These are phyloP conservation scores for Paramecium sonneborni DNA, from an alignment of 73 alveolate species.

Conservation along the genomic window DNA sequence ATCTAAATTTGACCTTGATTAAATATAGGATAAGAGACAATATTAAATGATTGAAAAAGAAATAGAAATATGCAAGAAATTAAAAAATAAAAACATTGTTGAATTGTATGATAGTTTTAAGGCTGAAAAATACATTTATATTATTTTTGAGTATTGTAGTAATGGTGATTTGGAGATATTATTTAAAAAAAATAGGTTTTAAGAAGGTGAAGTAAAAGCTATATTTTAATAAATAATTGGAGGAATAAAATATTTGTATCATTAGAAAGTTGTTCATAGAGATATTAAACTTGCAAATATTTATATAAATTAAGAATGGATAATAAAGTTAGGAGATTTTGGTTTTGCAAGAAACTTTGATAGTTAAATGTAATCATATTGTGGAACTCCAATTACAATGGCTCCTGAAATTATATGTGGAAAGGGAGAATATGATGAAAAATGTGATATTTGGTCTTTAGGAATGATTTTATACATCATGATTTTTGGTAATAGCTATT, in stretches of 20 bases:
- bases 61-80: neutral
- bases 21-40: neutral
- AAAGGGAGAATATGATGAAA: neutral
- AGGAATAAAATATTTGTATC: conserved; percentile 77
- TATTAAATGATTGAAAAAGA: neutral
- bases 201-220: neutral
- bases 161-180: conserved; percentile 23
- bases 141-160: conserved; percentile 47
- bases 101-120: neutral
- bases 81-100: neutral
- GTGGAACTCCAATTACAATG: neutral
- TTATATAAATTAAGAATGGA: conserved; percentile 36
- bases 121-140: neutral
- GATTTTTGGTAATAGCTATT: neutral
- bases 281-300: conserved; percentile 89
- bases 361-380: neutral
- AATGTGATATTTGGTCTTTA: conserved; percentile 7
- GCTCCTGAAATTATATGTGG: conserved; percentile 33
- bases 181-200: neutral
- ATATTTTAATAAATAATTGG: conserved; percentile 62
- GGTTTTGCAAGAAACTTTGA: conserved; percentile 33
- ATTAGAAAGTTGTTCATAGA: conserved; percentile 78
- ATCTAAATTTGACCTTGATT: neutral
- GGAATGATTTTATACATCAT: conserved; percentile 54
- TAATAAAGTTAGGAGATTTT: conserved; percentile 48